These are phyloP conservation scores for Alternaria metachromatica DNA, from an alignment of 2,329 filamentous ascomycete genomes.

Conservation along the genomic window DNA sequence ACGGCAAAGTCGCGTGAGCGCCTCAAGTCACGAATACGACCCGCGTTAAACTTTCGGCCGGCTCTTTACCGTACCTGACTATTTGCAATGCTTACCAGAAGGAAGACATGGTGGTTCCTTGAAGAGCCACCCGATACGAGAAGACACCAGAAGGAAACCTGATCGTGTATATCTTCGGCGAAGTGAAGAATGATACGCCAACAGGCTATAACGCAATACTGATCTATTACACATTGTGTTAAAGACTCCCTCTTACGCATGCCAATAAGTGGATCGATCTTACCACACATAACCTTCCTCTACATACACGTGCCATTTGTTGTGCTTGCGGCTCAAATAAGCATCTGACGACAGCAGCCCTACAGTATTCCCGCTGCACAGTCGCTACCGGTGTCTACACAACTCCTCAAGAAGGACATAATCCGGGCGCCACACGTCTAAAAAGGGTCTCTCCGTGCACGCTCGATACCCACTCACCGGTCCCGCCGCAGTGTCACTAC, in stretches of 20 bases:
- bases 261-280: neutral
- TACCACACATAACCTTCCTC: slow-evolving; percentile 6
- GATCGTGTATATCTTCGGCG: slow-evolving; percentile 18
- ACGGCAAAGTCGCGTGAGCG: slow-evolving; percentile 14
- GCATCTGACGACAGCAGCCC: slow-evolving; percentile 47
- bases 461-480: slow-evolving; percentile 20
- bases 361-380: slow-evolving; percentile 31
- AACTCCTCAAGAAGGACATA: slow-evolving; percentile 19
- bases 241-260: neutral
- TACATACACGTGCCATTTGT: slow-evolving; percentile 18
- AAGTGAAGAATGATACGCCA: neutral
- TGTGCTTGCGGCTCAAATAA: slow-evolving; percentile 45
- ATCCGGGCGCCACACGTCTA: slow-evolving; percentile 36
- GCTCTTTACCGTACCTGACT: slow-evolving; percentile 13
- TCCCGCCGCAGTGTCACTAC: slow-evolving; percentile 28
- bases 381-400: slow-evolving; percentile 21
- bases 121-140: slow-evolving; percentile 6
- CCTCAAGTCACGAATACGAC: slow-evolving; percentile 20
- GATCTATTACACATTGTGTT: neutral
- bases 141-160: slow-evolving; percentile 15
- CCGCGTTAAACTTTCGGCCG: slow-evolving; percentile 18
- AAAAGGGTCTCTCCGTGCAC: slow-evolving; percentile 31
- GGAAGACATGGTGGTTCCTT: slow-evolving; percentile 21
- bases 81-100: slow-evolving; percentile 42
- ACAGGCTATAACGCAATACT: neutral